Evolutionary conservation across 495 filamentous ascomycete genomes (phyloP), one percentile per base, ranked within the genome.

Genomic region (Penicillium antarcticum): DNA sequence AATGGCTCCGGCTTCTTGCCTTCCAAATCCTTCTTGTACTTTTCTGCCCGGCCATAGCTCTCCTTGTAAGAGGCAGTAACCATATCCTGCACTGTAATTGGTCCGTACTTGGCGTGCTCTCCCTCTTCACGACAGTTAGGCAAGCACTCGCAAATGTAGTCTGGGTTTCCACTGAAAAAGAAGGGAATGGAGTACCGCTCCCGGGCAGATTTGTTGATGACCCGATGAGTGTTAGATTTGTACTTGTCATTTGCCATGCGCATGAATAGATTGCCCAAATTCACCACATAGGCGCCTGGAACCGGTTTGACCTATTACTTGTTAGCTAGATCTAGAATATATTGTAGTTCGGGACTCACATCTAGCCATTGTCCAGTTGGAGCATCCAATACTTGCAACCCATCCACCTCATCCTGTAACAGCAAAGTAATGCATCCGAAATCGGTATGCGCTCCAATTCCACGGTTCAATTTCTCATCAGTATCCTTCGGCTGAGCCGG

Each of bases 171-270:
- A 33, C 73, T 75, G 36, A 82, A 73, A 61, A 84, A 86, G 62
- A 79, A 86, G 12, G 80, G 80, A 53, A 85, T 85, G 19, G 79
- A 82, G 56, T 86, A 86, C 46, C 81, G 63, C 40, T 78, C 67
- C 10, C 52, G 58, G 4, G 71, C 64, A 1, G 63, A 63, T 48
- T 78, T 78, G 26, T 76, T 69, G 12, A 73, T 75, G 3, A 82
- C 78, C 0, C 78, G 77, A 55, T 81, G 79, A 18, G 75, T 74
- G 21, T 79, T 81, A 9, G 77, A 80, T 50, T 76, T 79, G 44
- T 80, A 67, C 31, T 70, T 72, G 57, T 82, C 79, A 58, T 83
- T 83, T 19, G 76, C 76, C 80, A 81, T 82, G 47, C 79, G 71
- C 81, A 81, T 82, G 49, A 83, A 65, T 26, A 82, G 66, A 58